Evolutionary conservation across 306 rosid species (phyloP).

Genomic region (apple (Malus domestica)): ASM211411v1 NC_041790.1:522501-523000

Average conservation of each 20-base stretch:
- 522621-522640: not conserved
- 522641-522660: not conserved
- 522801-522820: conserved; percentile 37
- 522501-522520: not conserved
- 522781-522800: conserved; percentile 52
- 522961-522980: conserved; percentile 9
- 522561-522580: not conserved
- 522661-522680: not conserved
- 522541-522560: not conserved
- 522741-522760: conserved; percentile 62
- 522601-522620: not conserved
- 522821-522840: conserved; percentile 12
- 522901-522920: conserved; percentile 46
- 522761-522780: conserved; percentile 87
- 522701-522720: not conserved
- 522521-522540: not conserved
- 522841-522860: conserved; percentile 8
- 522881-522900: conserved; percentile 48
- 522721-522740: conserved; percentile 66
- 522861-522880: conserved; percentile 77
- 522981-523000: conserved; percentile 13
- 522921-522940: conserved; percentile 44
- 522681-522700: not conserved
- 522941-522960: conserved; percentile 36
- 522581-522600: not conserved